Evolutionary conservation across 192 early-diverging fungal genomes (phyloP).

Genomic region (Funneliformis mosseae): DNA sequence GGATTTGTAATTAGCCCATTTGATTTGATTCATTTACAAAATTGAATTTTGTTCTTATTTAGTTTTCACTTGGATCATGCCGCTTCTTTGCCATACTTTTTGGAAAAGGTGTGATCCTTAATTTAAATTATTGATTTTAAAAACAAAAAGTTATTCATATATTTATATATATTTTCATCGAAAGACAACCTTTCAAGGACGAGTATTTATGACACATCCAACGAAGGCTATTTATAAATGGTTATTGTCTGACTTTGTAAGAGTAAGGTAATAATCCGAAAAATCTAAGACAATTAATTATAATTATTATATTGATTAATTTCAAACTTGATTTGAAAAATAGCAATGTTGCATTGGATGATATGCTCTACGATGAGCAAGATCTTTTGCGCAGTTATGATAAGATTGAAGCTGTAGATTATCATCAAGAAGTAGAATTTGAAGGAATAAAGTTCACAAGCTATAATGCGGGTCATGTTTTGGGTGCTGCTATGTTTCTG

Average conservation of each 20-base stretch:
- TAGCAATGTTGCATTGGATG: slow-evolving; percentile 73
- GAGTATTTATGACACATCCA: slow-evolving; percentile 99
- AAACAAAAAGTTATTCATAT: neutral
- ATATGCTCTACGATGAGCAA: slow-evolving; percentile 88
- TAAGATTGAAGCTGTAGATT: slow-evolving; percentile 93
- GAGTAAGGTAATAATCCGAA: slow-evolving; percentile 65
- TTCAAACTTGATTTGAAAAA: slow-evolving; percentile 17
- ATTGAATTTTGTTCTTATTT: slow-evolving; percentile 3
- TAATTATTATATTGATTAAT: neutral
- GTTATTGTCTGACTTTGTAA: slow-evolving; percentile 93
- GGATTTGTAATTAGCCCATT: neutral
- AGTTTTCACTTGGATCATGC: slow-evolving; percentile 98
- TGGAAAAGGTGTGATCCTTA: slow-evolving; percentile 73
- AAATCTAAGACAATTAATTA: slow-evolving; percentile 9
- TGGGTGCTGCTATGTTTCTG: slow-evolving; percentile 98
- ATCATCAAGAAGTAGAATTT: slow-evolving; percentile 94
- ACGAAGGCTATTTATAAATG: slow-evolving; percentile 98
- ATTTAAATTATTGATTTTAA: neutral
- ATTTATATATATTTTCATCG: neutral
- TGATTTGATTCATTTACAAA: neutral
- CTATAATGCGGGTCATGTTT: slow-evolving; percentile 97
- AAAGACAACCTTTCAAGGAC: slow-evolving; percentile 92
- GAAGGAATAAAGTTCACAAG: slow-evolving; percentile 93
- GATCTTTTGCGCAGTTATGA: slow-evolving; percentile 82
- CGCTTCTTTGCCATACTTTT: slow-evolving; percentile 92